A percentile compares a stretch with the other conserved stretches of the same genome.
Evolutionary conservation across 495 filamentous ascomycete species (phyloP).

Genomic region (Tuber magnatum): DNA sequence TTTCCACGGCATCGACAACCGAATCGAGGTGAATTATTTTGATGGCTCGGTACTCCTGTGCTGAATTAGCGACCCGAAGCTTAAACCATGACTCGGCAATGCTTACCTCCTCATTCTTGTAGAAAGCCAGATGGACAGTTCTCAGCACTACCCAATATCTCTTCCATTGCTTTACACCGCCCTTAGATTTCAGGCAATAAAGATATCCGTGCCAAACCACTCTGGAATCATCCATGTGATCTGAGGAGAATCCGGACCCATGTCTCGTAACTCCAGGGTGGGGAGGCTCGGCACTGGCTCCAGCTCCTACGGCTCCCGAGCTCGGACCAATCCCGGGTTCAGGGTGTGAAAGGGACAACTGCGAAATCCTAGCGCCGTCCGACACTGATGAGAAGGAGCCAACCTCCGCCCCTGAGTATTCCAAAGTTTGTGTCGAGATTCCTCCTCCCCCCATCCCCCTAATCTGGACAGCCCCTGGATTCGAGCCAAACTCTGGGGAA

Average conservation of each 20-base stretch:
- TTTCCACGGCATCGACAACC: constrained; percentile 87
- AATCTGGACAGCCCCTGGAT: constrained; percentile 34
- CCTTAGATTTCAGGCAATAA: constrained; percentile 72
- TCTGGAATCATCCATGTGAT: constrained; percentile 50
- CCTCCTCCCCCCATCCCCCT: constrained; percentile 41
- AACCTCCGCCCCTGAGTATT: constrained; percentile 82
- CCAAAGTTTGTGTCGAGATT: constrained; percentile 52
- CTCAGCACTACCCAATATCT: constrained; percentile 88
- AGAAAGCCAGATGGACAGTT: constrained; percentile 75
- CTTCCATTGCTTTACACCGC: constrained; percentile 91
- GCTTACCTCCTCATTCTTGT: constrained; percentile 72
- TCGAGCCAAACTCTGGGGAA: constrained; percentile 46
- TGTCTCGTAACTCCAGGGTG: constrained; percentile 39
- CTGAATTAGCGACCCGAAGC: constrained; percentile 10
- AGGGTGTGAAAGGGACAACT: constrained; percentile 42
- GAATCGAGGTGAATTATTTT: constrained; percentile 71
- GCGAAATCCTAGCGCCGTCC: constrained; percentile 52
- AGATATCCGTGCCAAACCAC: constrained; percentile 90
- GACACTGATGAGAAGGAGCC: constrained; percentile 88
- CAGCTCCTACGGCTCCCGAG: constrained; percentile 17
- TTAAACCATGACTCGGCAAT: background rate
- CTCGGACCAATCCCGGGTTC: constrained; percentile 17
- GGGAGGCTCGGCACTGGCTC: constrained; percentile 37
- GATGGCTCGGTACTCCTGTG: constrained; percentile 73
- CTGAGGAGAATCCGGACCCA: constrained; percentile 35